Evolutionary conservation across 2,329 filamentous ascomycete genomes (phyloP).

Genomic region (Didymella exigua): DNA sequence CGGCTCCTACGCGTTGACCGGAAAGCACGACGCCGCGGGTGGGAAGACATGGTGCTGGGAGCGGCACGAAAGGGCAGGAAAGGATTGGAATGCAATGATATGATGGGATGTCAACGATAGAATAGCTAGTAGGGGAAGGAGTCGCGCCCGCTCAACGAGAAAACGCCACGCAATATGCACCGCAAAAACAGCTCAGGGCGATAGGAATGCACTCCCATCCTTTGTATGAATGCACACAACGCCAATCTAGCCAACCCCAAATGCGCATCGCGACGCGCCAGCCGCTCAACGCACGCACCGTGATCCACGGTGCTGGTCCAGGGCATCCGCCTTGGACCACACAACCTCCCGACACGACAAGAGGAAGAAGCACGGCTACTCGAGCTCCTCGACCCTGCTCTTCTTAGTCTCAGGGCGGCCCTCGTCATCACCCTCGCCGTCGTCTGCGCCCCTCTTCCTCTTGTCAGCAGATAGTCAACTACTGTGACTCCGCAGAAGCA

Average conservation of each 20-base stretch:
- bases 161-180: constrained; percentile 10
- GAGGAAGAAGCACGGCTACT: constrained; percentile 10
- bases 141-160: neutral
- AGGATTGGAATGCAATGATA: too few relatives aligned
- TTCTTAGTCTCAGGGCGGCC: constrained; percentile 11
- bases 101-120: neutral
- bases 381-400: constrained; percentile 1
- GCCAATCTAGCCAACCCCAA: neutral
- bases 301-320: neutral
- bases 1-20: too few relatives aligned
- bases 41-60: too few relatives aligned
- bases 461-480: constrained; percentile 21
- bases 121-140: constrained; percentile 3
- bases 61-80: too few relatives aligned
- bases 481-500: constrained; percentile 19
- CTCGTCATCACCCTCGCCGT: neutral
- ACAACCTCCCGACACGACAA: constrained; percentile 3
- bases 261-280: neutral
- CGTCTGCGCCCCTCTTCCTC: constrained; percentile 13
- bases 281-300: neutral
- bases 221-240: neutral
- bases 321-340: neutral
- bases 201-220: neutral
- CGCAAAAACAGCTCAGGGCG: neutral
- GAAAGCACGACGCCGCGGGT: too few relatives aligned